Base-by-base conservation (phyloP, 2,329 filamentous ascomycete species). In the Scedosporium apiospermum region DNA sequence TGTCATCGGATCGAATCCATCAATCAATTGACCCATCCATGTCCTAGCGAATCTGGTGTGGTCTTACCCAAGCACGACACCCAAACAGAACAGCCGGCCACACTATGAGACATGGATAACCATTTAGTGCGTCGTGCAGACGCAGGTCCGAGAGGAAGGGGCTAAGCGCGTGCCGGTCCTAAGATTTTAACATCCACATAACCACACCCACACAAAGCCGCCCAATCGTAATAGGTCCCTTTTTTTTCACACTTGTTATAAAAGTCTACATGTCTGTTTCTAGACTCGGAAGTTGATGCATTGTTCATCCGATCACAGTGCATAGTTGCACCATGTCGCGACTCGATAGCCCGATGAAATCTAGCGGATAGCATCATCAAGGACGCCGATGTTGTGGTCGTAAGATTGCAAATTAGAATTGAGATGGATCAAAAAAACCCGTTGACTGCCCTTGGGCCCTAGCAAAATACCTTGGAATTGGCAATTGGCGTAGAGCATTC, bases 111-210 rank as follows among this genome's bases (percentile, higher is more conserved):
- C 44, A 21, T 18, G 16, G 44, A 49, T 49, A 55, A 23, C 51
- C 51, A 55, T 26, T 55, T 55, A 30, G 51, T 55, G 51, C 51
- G 23, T 55, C 51, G 23, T 55, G 51, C 51, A 55, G 51, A 55
- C 51, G 51, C 51, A 55, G 51, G 51, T 55, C 51, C 51, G 23
- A 55, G 51, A 55, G 51, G 51, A 55, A 55, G 51, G 18, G 51
- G 51, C 51, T 55, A 55, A 55, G 51, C 51, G 51, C 51, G 51
- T 23, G 21, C 44, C 18, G 51, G 51, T 55, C 51, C 51, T 55
- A 14, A 38, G 51, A 55, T 55, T 23, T 16, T 55, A 14, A 14
- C 18, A 26, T 27, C 51, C 51, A 23, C 51, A 23, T n/a, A 18
- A 55, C 51, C 12, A 27, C 21, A 27, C 18, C 44, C 51, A 55